Evolutionary conservation across 495 filamentous ascomycete species (phyloP).

Genomic region (Cairneyella variabilis): DNA sequence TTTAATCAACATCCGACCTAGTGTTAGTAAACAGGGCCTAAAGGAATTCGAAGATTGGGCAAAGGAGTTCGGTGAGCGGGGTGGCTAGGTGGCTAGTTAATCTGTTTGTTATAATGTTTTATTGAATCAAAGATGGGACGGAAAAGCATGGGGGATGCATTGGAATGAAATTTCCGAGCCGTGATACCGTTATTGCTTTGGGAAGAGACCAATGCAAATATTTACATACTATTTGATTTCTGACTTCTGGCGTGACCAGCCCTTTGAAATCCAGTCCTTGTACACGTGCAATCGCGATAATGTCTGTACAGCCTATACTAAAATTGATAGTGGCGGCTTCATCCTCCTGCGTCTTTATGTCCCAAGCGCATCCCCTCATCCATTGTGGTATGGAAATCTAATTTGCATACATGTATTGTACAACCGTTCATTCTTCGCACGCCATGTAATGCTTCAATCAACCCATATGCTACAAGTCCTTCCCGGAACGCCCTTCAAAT

Average conservation of each 20-base stretch:
- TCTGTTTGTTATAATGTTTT: neutral
- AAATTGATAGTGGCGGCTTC: too few relatives aligned
- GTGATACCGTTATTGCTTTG: neutral
- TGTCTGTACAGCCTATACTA: too few relatives aligned
- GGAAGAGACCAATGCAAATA: conserved; percentile 1
- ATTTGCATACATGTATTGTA: neutral
- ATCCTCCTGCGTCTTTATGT: too few relatives aligned
- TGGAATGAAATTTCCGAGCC: neutral
- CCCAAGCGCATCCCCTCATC: too few relatives aligned
- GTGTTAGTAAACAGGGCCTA: conserved; percentile 80
- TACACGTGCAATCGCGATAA: too few relatives aligned
- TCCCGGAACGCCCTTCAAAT: conserved; percentile 1
- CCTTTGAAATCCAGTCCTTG: neutral
- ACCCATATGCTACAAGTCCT: neutral
- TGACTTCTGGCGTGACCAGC: neutral
- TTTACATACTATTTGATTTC: neutral
- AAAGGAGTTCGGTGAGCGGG: conserved; percentile 84
- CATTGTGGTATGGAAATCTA: too few relatives aligned
- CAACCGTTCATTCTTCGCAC: neutral
- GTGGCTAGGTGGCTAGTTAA: conserved; percentile 50
- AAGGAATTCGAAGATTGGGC: conserved; percentile 94
- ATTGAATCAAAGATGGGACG: neutral
- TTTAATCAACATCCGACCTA: conserved; percentile 81
- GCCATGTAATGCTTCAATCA: neutral
- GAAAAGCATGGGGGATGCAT: too few relatives aligned